A percentile compares a stretch with the other conserved stretches of the same genome.
phyloP scores from a whole-genome alignment of 2,329 filamentous ascomycete species.

The Westerdykella ornata region DNA sequence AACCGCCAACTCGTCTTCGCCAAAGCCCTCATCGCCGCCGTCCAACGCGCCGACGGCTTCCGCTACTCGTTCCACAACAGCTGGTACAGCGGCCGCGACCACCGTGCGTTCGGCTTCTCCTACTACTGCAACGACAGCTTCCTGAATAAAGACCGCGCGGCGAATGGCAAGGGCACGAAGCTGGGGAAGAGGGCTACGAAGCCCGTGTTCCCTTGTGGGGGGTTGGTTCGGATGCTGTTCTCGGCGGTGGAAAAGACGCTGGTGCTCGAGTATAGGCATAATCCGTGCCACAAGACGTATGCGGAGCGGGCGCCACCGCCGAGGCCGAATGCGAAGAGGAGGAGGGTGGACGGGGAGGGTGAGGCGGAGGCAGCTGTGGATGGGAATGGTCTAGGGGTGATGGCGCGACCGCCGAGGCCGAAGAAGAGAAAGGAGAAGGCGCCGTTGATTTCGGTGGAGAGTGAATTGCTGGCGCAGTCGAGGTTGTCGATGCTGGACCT shows the following conservation, averaged over 20 bases:
- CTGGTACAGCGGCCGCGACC: slow-evolving; percentile 41
- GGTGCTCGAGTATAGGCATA: slow-evolving; percentile 44
- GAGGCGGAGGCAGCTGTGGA: slow-evolving; percentile 24
- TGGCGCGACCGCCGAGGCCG: slow-evolving; percentile 12
- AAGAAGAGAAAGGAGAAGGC: slow-evolving; percentile 21
- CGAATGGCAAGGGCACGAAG: slow-evolving; percentile 40
- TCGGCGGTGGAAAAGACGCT: slow-evolving; percentile 38
- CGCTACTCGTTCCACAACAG: slow-evolving; percentile 47
- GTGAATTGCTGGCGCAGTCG: slow-evolving; percentile 34
- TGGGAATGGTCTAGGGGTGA: no score
- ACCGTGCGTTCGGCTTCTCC: slow-evolving; percentile 43
- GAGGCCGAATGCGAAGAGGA: slow-evolving; percentile 37
- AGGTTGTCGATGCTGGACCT: slow-evolving; percentile 34
- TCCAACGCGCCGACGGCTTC: slow-evolving; percentile 43
- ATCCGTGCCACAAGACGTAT: slow-evolving; percentile 43
- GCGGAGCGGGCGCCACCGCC: slow-evolving; percentile 40
- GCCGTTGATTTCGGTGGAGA: slow-evolving; percentile 34
- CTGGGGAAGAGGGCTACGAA: slow-evolving; percentile 37
- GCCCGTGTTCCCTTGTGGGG: slow-evolving; percentile 46
- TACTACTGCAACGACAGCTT: slow-evolving; percentile 48
- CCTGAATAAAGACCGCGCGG: slow-evolving; percentile 46
- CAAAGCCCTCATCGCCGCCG: slow-evolving; percentile 40
- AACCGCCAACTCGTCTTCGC: slow-evolving; percentile 42
- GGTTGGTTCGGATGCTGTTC: slow-evolving; percentile 45
- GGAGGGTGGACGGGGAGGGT: slow-evolving; percentile 29